Percentiles rank a stretch among this genome's conserved stretches.
Conservation (phyloP, 768 basidiomycete species). For the Cyathus striatus region DNA sequence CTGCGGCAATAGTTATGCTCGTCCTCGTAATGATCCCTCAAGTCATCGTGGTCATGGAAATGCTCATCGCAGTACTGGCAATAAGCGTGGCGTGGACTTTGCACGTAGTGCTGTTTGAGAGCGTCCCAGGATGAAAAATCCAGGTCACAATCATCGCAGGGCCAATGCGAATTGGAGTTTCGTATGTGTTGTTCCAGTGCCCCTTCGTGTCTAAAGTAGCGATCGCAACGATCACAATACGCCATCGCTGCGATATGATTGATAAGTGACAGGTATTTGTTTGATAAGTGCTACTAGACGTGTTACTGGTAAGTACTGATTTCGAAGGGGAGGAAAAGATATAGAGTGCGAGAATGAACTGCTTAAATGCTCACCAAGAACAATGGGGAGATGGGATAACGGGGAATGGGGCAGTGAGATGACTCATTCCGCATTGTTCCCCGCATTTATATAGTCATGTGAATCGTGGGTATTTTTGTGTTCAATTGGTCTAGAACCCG, state of each 20-base stretch:
- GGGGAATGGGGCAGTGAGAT: too few relatives aligned
- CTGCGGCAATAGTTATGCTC: constrained; percentile 35
- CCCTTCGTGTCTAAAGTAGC: constrained; percentile 20
- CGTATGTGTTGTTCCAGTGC: constrained; percentile 29
- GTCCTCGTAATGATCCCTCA: constrained; percentile 33
- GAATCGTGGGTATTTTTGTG: too few relatives aligned
- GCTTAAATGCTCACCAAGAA: too few relatives aligned
- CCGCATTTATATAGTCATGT: too few relatives aligned
- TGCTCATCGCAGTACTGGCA: constrained; percentile 47
- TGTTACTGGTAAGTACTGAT: neutral
- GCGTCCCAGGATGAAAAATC: constrained; percentile 36
- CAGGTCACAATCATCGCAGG: constrained; percentile 37
- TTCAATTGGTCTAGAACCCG: too few relatives aligned
- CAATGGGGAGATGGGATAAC: too few relatives aligned
- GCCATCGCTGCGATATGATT: neutral
- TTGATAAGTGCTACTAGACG: neutral
- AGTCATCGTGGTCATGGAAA: constrained; percentile 25
- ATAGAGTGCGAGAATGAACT: too few relatives aligned
- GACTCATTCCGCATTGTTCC: too few relatives aligned
- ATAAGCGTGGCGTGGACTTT: constrained; percentile 43
- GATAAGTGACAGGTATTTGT: too few relatives aligned
- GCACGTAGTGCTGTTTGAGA: constrained; percentile 46
- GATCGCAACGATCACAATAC: constrained; percentile 27
- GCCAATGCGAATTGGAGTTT: constrained; percentile 32
- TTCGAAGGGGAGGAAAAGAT: neutral